Percentiles rank a stretch among this genome's conserved stretches.
phyloP scores from a whole-genome alignment of 495 filamentous ascomycete species.

The Hapsidospora chrysogenum region DNA sequence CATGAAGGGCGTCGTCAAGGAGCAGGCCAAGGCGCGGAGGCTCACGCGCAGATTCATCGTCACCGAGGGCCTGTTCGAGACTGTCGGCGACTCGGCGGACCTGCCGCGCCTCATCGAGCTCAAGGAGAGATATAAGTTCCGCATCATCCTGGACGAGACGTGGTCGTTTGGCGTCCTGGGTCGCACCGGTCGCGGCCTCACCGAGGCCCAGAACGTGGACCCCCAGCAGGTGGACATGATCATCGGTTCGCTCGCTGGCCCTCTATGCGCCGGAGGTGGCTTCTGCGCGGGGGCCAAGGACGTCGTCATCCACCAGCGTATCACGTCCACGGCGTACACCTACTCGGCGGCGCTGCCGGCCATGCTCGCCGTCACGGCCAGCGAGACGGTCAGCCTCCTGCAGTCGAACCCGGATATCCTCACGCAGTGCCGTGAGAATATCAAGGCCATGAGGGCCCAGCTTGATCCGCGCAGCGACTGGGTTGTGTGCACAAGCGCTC shows the following conservation, averaged over 20 bases:
- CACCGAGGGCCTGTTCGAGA: conserved; percentile 90
- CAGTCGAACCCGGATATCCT: conserved; percentile 71
- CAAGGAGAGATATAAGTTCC: conserved; percentile 90
- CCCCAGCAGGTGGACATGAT: conserved; percentile 87
- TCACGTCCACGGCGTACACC: conserved; percentile 78
- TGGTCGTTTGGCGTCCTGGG: conserved; percentile 93
- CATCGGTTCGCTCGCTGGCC: conserved; percentile 77
- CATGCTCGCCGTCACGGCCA: conserved; percentile 85
- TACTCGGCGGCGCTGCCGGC: conserved; percentile 91
- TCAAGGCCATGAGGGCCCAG: conserved; percentile 64
- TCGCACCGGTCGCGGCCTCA: conserved; percentile 75
- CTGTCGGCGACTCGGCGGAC: conserved; percentile 68
- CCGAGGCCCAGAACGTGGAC: conserved; percentile 92
- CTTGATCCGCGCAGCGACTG: conserved; percentile 89
- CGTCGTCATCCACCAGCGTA: conserved; percentile 88
- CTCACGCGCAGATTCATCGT: conserved; percentile 90
- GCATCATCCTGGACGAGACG: conserved; percentile 90
- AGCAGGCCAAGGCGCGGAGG: conserved; percentile 66
- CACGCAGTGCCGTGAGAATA: conserved; percentile 60
- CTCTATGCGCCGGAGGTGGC: conserved; percentile 80
- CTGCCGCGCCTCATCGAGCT: conserved; percentile 81
- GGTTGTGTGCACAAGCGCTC: conserved; percentile 62
- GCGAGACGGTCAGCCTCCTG: conserved; percentile 68
- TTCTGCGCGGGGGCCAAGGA: conserved; percentile 86
- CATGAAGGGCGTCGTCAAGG: conserved; percentile 67